Percentiles rank a stretch among this genome's conserved stretches.
These are phyloP conservation scores for Akanthomyces lecanii DNA, from an alignment of 2,329 filamentous ascomycete species.

Conservation along the genomic window DNA sequence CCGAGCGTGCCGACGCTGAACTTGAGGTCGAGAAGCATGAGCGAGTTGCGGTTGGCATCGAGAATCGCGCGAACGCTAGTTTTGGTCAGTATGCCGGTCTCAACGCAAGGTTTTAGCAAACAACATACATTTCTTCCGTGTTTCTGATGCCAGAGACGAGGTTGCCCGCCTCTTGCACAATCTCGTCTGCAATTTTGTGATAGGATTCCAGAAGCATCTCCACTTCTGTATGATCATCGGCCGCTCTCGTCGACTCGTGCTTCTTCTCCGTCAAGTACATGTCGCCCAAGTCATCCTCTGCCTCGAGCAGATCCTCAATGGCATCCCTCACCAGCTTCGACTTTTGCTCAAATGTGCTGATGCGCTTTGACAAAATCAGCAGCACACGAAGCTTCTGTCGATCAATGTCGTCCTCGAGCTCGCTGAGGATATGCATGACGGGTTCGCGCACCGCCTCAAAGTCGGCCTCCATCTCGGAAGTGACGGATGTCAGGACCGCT, in stretches of 20 bases:
- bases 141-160: constrained; percentile 92
- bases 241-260: constrained; percentile 64
- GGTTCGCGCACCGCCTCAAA: constrained; percentile 92
- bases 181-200: constrained; percentile 96
- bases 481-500: constrained; percentile 90
- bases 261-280: constrained; percentile 96
- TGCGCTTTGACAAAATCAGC: constrained; percentile 88
- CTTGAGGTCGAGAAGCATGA: constrained; percentile 95
- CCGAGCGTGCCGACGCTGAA: constrained; percentile 93
- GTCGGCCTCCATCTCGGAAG: constrained; percentile 84
- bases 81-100: background rate
- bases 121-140: constrained; percentile 89
- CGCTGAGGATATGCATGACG: constrained; percentile 80
- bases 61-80: constrained; percentile 87
- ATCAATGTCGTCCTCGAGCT: constrained; percentile 95
- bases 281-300: constrained; percentile 86
- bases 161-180: constrained; percentile 91
- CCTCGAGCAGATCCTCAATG: constrained; percentile 91
- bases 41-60: constrained; percentile 94
- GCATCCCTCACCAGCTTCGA: constrained; percentile 89
- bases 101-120: background rate
- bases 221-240: constrained; percentile 91
- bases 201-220: constrained; percentile 97
- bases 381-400: constrained; percentile 86
- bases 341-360: constrained; percentile 97